Evolutionary conservation across 1,284 basidiomycete species (phyloP).

Genomic region (Cronartium quercuum): DNA sequence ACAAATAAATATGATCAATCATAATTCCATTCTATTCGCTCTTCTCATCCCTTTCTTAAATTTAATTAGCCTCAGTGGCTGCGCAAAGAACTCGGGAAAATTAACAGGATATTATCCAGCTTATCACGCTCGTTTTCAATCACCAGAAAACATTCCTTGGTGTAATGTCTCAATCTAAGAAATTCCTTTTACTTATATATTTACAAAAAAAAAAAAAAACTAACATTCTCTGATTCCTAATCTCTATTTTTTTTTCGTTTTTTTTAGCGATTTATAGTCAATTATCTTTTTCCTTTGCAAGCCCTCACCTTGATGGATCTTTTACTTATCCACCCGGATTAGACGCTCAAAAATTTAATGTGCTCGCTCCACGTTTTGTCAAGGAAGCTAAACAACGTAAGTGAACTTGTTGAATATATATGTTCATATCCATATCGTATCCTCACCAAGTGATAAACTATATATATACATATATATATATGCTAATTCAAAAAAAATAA

Average conservation of each 20-base stretch:
- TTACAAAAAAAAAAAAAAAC: not conserved
- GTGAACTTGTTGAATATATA: not conserved
- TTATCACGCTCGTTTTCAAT: conserved; percentile 17
- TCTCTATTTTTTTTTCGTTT: not conserved
- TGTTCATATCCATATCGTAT: not conserved
- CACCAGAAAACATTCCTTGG: conserved; percentile 22
- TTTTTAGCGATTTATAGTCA: not conserved
- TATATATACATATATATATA: no score
- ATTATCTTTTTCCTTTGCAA: not conserved
- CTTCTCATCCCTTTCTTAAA: no score
- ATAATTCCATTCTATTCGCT: no score
- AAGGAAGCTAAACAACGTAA: not conserved
- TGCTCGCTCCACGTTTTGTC: conserved; percentile 20
- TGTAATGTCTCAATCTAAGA: conserved; percentile 2
- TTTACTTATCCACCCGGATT: conserved; percentile 7
- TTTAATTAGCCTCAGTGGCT: no score
- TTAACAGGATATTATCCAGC: conserved; percentile 26
- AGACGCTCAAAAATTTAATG: not conserved
- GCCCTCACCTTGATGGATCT: not conserved
- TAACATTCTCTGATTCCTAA: not conserved
- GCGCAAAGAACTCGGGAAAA: no score
- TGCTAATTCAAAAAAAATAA: no score
- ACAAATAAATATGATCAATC: no score
- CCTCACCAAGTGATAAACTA: not conserved
- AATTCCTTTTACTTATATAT: not conserved